phyloP scores from a whole-genome alignment of 2,329 filamentous ascomycete species.

The Fusarium sp. region DNA sequence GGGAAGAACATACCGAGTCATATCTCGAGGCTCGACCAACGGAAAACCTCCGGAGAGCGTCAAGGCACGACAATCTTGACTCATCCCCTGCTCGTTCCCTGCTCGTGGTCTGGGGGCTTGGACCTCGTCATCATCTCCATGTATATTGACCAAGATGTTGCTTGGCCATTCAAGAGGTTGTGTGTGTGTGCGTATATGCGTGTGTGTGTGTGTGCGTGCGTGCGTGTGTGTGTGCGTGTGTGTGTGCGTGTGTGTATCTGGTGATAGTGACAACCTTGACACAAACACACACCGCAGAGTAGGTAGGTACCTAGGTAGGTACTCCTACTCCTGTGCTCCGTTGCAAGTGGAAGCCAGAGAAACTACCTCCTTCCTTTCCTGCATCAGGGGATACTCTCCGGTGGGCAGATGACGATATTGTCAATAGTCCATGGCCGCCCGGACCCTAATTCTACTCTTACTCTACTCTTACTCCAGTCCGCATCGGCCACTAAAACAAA shows the following conservation, averaged over 20 bases:
- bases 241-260: too few relatives aligned
- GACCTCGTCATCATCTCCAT: not conserved
- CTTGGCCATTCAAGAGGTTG: not conserved
- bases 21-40: slow-evolving; percentile 10
- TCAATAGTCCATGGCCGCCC: slow-evolving; percentile 46
- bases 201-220: too few relatives aligned
- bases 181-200: too few relatives aligned
- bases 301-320: too few relatives aligned
- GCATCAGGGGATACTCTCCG: slow-evolving; percentile 25
- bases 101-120: not conserved
- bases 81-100: slow-evolving; percentile 17
- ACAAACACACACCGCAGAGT: too few relatives aligned
- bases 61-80: slow-evolving; percentile 26
- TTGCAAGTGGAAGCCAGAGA: too few relatives aligned
- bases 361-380: slow-evolving; percentile 2
- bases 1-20: slow-evolving; percentile 5
- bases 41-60: not conserved
- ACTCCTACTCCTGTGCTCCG: too few relatives aligned
- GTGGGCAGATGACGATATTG: slow-evolving; percentile 40
- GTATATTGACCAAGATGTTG: not conserved
- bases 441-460: slow-evolving; percentile 41
- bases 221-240: too few relatives aligned
- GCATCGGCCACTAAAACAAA: slow-evolving; percentile 45
- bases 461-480: slow-evolving; percentile 27
- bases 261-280: too few relatives aligned